Evolutionary conservation across 1,139 yeast species (phyloP).

Genomic region (Arxiozyma telluris): DNA sequence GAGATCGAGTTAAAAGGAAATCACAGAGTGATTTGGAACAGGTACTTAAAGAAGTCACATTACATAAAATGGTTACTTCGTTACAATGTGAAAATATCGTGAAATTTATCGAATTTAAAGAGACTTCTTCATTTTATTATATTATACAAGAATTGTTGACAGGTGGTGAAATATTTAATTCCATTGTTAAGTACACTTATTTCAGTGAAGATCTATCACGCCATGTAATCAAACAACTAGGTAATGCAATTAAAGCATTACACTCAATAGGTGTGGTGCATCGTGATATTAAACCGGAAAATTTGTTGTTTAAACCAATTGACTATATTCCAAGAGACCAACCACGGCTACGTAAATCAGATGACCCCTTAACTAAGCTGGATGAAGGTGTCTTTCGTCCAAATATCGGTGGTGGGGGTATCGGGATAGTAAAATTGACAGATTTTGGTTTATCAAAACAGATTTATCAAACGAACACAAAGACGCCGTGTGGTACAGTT

Average conservation of each 20-base stretch:
- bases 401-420: constrained; percentile 82
- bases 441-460: constrained; percentile 91
- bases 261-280: constrained; percentile 87
- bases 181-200: constrained; percentile 84
- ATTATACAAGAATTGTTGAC: constrained; percentile 75
- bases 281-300: constrained; percentile 93
- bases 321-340: constrained; percentile 47
- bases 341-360: constrained; percentile 53
- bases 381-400: constrained; percentile 82
- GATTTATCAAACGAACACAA: constrained; percentile 56
- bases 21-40: constrained; percentile 29
- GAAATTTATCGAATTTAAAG: constrained; percentile 57
- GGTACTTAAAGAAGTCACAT: constrained; percentile 74
- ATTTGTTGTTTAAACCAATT: constrained; percentile 72
- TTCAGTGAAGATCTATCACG: constrained; percentile 78
- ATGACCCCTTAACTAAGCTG: constrained; percentile 56
- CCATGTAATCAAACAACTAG: constrained; percentile 78
- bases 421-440: constrained; percentile 78
- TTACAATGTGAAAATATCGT: constrained; percentile 60
- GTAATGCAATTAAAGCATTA: constrained; percentile 70
- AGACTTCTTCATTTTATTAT: constrained; percentile 58
- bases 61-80: constrained; percentile 33
- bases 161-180: constrained; percentile 94
- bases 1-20: constrained; percentile 7
- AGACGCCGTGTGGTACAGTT: constrained; percentile 86